Evolutionary conservation across 2,329 filamentous ascomycete species (phyloP), one percentile per base, ranked within the genome.

Genomic region (Beauveria sp.): DNA sequence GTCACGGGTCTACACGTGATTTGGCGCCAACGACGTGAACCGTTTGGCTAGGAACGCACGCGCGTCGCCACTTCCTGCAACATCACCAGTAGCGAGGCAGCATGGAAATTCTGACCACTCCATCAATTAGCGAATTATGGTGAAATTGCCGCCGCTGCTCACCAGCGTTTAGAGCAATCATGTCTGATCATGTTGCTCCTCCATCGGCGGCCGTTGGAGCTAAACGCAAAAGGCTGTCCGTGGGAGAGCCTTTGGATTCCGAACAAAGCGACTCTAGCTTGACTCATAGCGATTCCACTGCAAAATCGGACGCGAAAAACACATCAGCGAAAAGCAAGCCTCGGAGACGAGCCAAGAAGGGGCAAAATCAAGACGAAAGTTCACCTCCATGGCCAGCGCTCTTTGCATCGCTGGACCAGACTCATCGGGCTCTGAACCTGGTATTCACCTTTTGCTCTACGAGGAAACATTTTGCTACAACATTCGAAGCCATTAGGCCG

Each of bases 391-490:
- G 93, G 92, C 92, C 93, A 0, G 80, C 84, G 1, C 79, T 83
- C 51, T 90, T 98, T 73, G 88, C 85, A 62, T 78, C 80, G 48
- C 80, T 98, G 9, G 86, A 88, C 28, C 87, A 88, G 71, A 89
- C 88, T 0, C 90, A 98, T 72, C 84, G 87, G 64, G 93, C 95
- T 1, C 77, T 99, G 63, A 99, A 96, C 68, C 77, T 98, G 1
- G 91, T 98, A 1, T 96, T 91, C 69, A 98, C 95, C 0, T 98
- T 99, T 71, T 96, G 91, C 76, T 95, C 88, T 71, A 93, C 93
- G 1, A 87, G 95, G 51, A 97, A 96, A 71, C 90, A 98, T 69
- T 82, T 98, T 31, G 87, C 90, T 0, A 98, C 95, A 0, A 97
- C 93, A 0, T 91, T 97, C 66, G 89, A 95, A 18, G 96, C 89